phyloP scores from a whole-genome alignment of 2,329 filamentous ascomycete species.

The Raffaelea albimanens region DNA sequence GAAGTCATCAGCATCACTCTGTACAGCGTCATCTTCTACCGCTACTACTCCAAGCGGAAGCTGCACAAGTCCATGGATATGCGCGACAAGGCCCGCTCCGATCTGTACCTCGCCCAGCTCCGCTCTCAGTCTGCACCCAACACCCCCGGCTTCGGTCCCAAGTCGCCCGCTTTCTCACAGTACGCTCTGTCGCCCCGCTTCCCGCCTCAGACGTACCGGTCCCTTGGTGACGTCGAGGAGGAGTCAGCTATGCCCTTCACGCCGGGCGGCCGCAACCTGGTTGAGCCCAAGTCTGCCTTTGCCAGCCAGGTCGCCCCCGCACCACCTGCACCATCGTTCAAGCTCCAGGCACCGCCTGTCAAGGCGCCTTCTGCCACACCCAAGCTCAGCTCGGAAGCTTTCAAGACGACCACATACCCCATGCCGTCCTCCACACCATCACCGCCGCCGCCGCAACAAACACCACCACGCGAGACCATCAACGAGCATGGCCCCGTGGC shows the following conservation, averaged over 20 bases:
- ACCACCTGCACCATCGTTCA: conserved; percentile 48
- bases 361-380: conserved; percentile 73
- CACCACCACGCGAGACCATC: conserved; percentile 34
- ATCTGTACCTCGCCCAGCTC: conserved; percentile 85
- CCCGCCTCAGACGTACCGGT: conserved; percentile 45
- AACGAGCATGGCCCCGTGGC: conserved; percentile 60
- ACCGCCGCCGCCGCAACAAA: too few relatives aligned
- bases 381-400: conserved; percentile 52
- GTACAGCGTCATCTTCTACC: conserved; percentile 93
- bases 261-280: conserved; percentile 41
- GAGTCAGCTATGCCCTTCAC: conserved; percentile 37
- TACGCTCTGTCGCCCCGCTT: conserved; percentile 52
- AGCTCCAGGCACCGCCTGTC: conserved; percentile 74
- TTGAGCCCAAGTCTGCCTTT: conserved; percentile 56
- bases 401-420: conserved; percentile 32
- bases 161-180: conserved; percentile 46
- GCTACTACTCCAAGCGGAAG: conserved; percentile 92
- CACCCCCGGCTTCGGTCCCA: conserved; percentile 78
- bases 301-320: conserved; percentile 26
- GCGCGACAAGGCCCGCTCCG: conserved; percentile 86
- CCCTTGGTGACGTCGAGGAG: conserved; percentile 26
- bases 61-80: conserved; percentile 95
- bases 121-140: conserved; percentile 85
- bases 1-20: conserved; percentile 86
- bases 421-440: conserved; percentile 14